These are phyloP conservation scores for Colletotrichum brevisporum DNA, from an alignment of 2,329 filamentous ascomycete species.

Conservation along the genomic window DNA sequence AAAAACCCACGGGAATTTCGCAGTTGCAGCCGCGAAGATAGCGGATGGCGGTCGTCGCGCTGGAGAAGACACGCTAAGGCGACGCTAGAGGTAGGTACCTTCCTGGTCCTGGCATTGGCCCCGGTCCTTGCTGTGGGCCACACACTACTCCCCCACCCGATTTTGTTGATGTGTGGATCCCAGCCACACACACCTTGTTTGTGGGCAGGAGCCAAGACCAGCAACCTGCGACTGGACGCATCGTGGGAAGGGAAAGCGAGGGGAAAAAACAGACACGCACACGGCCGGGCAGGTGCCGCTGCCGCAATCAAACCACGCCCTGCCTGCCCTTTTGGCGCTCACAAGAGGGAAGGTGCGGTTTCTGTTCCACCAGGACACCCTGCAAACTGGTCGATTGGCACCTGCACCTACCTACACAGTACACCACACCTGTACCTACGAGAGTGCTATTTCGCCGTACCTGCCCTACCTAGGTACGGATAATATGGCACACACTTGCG, in stretches of 20 bases:
- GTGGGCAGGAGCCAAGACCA: slow-evolving; percentile 35
- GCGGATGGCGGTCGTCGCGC: not conserved
- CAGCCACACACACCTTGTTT: slow-evolving; percentile 35
- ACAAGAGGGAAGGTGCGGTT: slow-evolving; percentile 39
- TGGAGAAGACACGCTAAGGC: slow-evolving; percentile 24
- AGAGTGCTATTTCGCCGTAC: not conserved
- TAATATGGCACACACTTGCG: not conserved
- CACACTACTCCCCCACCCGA: slow-evolving; percentile 12
- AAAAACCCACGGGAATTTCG: not conserved
- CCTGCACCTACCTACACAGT: not conserved
- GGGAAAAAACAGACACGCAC: slow-evolving; percentile 12
- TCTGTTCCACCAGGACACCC: slow-evolving; percentile 38
- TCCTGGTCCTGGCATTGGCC: slow-evolving; percentile 25
- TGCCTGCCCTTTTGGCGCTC: slow-evolving; percentile 21
- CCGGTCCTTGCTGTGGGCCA: not conserved
- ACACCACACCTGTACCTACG: not conserved
- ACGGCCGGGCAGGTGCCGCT: slow-evolving; percentile 21
- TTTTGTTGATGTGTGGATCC: slow-evolving; percentile 27
- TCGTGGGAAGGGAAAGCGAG: slow-evolving; percentile 33
- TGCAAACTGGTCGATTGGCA: slow-evolving; percentile 23
- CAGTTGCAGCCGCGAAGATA: slow-evolving; percentile 7
- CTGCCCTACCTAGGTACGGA: not conserved
- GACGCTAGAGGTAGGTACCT: slow-evolving; percentile 27
- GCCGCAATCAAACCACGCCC: slow-evolving; percentile 25
- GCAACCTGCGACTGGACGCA: slow-evolving; percentile 31